These are phyloP conservation scores for Hymenoscyphus occultus DNA, from an alignment of 2,329 filamentous ascomycete genomes.

Conservation along the genomic window DNA sequence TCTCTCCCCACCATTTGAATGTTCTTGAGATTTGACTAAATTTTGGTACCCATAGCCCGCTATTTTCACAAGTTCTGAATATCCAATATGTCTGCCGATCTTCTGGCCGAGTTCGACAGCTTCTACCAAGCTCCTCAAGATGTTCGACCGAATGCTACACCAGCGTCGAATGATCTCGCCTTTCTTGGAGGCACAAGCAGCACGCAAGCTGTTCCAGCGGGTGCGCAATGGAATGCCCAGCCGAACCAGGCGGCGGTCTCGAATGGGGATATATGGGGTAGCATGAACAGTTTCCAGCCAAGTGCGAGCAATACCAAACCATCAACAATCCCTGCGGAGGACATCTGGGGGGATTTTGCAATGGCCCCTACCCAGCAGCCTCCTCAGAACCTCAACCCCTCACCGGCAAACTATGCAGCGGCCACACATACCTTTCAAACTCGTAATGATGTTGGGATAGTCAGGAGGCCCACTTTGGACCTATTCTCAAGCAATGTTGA, in stretches of 20 bases:
- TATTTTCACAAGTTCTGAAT: background rate
- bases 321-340: slow-evolving; percentile 15
- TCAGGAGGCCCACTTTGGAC: slow-evolving; percentile 30
- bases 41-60: background rate
- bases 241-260: slow-evolving; percentile 6
- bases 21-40: background rate
- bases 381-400: slow-evolving; percentile 7
- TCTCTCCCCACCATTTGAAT: background rate
- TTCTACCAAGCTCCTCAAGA: slow-evolving; percentile 41
- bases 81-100: slow-evolving; percentile 58
- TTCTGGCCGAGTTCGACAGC: slow-evolving; percentile 61
- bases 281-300: slow-evolving; percentile 23
- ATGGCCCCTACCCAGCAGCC: slow-evolving; percentile 12
- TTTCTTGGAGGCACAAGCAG: slow-evolving; percentile 18
- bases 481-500: slow-evolving; percentile 27
- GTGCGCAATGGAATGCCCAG: background rate
- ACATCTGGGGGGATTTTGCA: slow-evolving; percentile 34
- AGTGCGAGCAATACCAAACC: slow-evolving; percentile 13
- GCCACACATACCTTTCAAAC: slow-evolving; percentile 10
- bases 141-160: slow-evolving; percentile 27
- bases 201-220: slow-evolving; percentile 23
- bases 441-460: slow-evolving; percentile 19
- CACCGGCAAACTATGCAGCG: slow-evolving; percentile 16
- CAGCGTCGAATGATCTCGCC: slow-evolving; percentile 28
- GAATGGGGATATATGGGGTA: slow-evolving; percentile 30